A percentile compares a stretch with the other conserved stretches of the same genome.
These are phyloP conservation scores for Allium sativum DNA, from an alignment of 106 monocot species.

Conservation along the genomic window DNA sequence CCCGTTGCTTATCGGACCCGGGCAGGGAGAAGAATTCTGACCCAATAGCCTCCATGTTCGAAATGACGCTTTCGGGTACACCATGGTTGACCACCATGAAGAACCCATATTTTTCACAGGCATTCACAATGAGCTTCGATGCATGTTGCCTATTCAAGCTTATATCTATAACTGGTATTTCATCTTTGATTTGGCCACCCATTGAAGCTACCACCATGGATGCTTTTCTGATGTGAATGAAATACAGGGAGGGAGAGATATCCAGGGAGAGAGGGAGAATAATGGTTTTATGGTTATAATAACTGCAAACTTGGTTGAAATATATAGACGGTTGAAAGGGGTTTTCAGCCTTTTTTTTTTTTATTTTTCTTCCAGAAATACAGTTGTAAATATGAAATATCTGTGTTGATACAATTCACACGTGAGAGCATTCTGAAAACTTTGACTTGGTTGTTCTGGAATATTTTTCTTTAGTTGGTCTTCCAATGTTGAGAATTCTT, in stretches of 20 bases:
- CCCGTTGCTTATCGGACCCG: constrained; percentile 31
- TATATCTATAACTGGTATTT: constrained; percentile 35
- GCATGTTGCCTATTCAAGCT: constrained; percentile 4
- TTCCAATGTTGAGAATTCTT: not conserved
- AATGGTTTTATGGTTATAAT: not conserved
- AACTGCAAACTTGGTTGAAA: constrained; percentile 1
- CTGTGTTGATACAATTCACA: constrained; percentile 1
- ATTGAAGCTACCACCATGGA: constrained; percentile 18
- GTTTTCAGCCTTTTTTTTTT: not conserved
- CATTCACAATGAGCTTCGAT: constrained; percentile 22
- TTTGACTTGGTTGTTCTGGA: constrained; percentile 1
- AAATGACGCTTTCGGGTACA: constrained; percentile 17
- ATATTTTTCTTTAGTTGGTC: constrained; percentile 1
- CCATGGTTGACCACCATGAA: constrained; percentile 71
- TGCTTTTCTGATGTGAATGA: not conserved
- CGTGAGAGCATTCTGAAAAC: constrained; percentile 2
- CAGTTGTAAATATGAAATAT: not conserved
- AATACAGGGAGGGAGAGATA: not conserved
- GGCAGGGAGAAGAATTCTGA: constrained; percentile 44
- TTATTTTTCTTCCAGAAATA: not conserved
- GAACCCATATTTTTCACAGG: constrained; percentile 56
- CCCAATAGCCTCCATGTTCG: constrained; percentile 25
- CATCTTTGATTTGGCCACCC: not conserved
- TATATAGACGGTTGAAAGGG: not conserved
- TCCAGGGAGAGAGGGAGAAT: not conserved